Percentiles rank a stretch among this genome's conserved stretches.
Evolutionary conservation across 108 stramenopile genomes (phyloP).

Genomic region (Schizochytrium sp.): DNA sequence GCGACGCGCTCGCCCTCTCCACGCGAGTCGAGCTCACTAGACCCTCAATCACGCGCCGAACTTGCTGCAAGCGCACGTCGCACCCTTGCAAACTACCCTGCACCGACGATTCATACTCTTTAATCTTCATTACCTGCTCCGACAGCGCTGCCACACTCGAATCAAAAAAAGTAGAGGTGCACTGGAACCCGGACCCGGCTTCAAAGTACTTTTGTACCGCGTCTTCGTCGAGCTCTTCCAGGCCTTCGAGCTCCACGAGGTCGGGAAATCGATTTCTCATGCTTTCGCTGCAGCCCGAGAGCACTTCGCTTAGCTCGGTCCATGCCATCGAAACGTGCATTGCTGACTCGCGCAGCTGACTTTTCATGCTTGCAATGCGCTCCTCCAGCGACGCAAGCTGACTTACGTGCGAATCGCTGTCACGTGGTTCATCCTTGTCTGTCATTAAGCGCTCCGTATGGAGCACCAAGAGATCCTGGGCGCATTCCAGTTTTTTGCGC

Average conservation of each 20-base stretch:
- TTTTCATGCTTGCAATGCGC: background rate
- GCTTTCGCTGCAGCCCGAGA: background rate
- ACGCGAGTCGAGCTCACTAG: background rate
- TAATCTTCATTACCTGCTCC: background rate
- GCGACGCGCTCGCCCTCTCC: no score
- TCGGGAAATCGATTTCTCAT: background rate
- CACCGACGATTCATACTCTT: background rate
- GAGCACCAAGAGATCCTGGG: constrained; percentile 4
- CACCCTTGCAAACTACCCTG: background rate
- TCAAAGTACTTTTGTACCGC: background rate
- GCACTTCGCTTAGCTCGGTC: background rate
- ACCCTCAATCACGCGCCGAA: background rate
- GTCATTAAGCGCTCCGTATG: background rate
- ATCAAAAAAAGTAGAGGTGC: background rate
- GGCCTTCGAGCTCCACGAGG: background rate
- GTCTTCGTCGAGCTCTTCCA: background rate
- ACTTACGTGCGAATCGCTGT: background rate
- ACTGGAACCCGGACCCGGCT: background rate
- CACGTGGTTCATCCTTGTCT: background rate
- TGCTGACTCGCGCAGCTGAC: background rate
- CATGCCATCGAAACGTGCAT: background rate
- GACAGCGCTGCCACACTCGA: background rate
- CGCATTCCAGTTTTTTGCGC: background rate
- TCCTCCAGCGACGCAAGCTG: background rate
- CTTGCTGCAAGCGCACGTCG: background rate